Evolutionary conservation across 2,329 filamentous ascomycete species (phyloP), one percentile per base, ranked within the genome.

Genomic region (Pyricularia pennisetigena): DNA sequence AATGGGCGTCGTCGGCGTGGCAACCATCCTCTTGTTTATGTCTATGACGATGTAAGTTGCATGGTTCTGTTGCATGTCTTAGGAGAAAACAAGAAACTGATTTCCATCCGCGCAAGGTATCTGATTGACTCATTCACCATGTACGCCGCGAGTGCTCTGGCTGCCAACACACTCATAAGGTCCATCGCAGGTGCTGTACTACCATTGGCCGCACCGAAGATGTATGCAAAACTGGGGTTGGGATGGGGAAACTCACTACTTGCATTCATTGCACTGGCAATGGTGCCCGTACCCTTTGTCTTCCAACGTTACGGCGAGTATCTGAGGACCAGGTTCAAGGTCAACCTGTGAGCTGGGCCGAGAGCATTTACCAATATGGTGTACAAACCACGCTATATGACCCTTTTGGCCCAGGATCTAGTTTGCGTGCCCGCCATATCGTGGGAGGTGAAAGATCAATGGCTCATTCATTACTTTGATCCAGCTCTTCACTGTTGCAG

Each of bases 141-240:
- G 69, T 86, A 88, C 71, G 85, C 87, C 0, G 88, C 89, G 20
- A 83, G 82, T 3, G 89, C 87, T 2, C 84, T 89, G 7, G 88
- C 89, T 0, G 87, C 88, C 1, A 89, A 84, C 71, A 88, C 88
- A 0, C 82, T 90, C 2, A 76, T 87, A 9, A 79, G 88, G 1
- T 82, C 79, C 0, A 77, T 87, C 0, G 80, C 87, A 29, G 88
- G 86, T 14, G 87, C 85, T 0, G 78, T 86, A 2, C 79, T 90
- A 0, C 88, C 88, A 0, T 78, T 91, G 3, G 84, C 83, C 62
- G 88, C 85, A 0, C 75, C 82, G 9, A 78, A 81, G 64, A 87
- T 91, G 85, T 91, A 89, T 72, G 76, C 81, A n/a, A 78, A 69
- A 24, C 73, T 78, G 14, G 75, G 73, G 62, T 66, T 70, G 64